Evolutionary conservation across 2,329 filamentous ascomycete species (phyloP).

Genomic region (Akanthomyces dipterigenus): DNA sequence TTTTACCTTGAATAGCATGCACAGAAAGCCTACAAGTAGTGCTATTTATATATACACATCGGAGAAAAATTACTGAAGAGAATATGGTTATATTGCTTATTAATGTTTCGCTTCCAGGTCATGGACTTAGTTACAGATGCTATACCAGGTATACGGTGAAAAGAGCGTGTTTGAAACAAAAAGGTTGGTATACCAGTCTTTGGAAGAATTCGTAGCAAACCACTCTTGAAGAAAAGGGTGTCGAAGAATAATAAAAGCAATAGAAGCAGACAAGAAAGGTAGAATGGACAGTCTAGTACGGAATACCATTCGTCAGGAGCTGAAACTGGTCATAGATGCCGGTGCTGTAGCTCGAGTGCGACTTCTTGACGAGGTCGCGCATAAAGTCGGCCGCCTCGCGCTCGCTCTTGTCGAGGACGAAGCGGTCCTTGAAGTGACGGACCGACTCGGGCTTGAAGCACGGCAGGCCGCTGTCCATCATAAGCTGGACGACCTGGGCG

Average conservation of each 20-base stretch:
- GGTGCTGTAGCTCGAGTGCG: slow-evolving; percentile 83
- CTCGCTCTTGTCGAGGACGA: slow-evolving; percentile 87
- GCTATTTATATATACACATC: too few relatives aligned
- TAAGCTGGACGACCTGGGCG: slow-evolving; percentile 80
- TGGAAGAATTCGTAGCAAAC: too few relatives aligned
- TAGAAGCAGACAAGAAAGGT: not conserved
- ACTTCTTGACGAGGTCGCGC: slow-evolving; percentile 81
- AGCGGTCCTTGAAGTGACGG: slow-evolving; percentile 83
- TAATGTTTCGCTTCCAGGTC: not conserved
- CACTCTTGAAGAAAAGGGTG: not conserved
- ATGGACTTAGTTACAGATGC: not conserved
- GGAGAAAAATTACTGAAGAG: too few relatives aligned
- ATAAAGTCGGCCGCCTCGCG: slow-evolving; percentile 93
- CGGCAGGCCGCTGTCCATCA: slow-evolving; percentile 92
- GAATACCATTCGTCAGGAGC: slow-evolving; percentile 92
- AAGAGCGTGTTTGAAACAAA: too few relatives aligned
- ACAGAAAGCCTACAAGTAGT: not conserved
- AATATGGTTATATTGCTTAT: too few relatives aligned
- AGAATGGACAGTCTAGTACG: slow-evolving; percentile 52
- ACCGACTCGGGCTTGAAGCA: slow-evolving; percentile 98
- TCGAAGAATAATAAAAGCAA: not conserved
- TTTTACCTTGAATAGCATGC: not conserved
- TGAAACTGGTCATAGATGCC: slow-evolving; percentile 98
- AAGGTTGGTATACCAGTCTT: not conserved
- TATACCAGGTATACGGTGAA: not conserved